Evolutionary conservation across 371 early-diverging fungal species (phyloP).

Genomic region (Enteropsectra breve): DNA sequence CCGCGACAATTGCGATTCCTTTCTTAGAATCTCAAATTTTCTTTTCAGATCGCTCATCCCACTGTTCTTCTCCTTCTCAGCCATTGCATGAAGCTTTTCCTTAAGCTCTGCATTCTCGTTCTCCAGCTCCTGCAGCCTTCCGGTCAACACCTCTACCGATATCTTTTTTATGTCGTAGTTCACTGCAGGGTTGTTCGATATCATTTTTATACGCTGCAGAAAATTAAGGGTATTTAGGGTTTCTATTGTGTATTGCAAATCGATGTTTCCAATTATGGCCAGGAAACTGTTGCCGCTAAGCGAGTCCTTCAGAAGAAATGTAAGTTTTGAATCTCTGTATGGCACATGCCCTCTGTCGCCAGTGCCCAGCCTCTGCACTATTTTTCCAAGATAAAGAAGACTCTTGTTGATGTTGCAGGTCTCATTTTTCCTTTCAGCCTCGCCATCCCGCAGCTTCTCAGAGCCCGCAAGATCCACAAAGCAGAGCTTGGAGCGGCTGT

Average conservation of each 20-base stretch:
- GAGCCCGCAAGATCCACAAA: conserved; percentile 70
- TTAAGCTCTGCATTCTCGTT: conserved; percentile 52
- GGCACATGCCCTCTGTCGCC: conserved; percentile 63
- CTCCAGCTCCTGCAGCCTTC: conserved; percentile 41
- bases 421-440: conserved; percentile 62
- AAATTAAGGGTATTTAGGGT: conserved; percentile 55
- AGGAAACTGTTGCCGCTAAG: conserved; percentile 67
- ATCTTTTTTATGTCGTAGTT: conserved; percentile 40
- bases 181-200: conserved; percentile 49
- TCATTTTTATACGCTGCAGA: conserved; percentile 52
- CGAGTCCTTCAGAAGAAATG: conserved; percentile 64
- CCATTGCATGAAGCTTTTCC: conserved; percentile 11
- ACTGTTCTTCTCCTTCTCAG: not conserved
- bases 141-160: conserved; percentile 47
- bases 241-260: conserved; percentile 47
- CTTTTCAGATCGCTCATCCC: not conserved
- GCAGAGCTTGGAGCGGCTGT: conserved; percentile 62
- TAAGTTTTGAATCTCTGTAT: conserved; percentile 68
- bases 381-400: conserved; percentile 65
- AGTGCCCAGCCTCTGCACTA: conserved; percentile 65
- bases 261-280: conserved; percentile 63
- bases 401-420: conserved; percentile 66
- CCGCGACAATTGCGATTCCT: not conserved
- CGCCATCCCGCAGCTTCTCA: conserved; percentile 63
- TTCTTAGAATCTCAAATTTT: not conserved